These are phyloP conservation scores for Pseudogymnoascus sp. DNA, from an alignment of 2,329 filamentous ascomycete species.

Conservation along the genomic window DNA sequence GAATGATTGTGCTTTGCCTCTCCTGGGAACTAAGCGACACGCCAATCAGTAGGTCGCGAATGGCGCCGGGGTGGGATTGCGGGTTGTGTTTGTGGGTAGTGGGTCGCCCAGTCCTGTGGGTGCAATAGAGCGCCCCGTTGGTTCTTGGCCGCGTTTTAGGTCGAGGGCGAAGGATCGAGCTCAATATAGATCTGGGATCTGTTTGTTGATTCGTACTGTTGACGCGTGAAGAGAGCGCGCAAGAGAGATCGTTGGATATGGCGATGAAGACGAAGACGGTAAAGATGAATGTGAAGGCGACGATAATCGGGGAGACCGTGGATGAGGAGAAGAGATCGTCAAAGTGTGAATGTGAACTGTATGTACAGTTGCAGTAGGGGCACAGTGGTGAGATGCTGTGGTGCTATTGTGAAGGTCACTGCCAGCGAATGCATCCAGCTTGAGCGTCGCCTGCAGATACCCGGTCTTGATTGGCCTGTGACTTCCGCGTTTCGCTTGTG, in stretches of 20 bases:
- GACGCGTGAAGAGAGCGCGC: background rate
- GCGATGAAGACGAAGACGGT: background rate
- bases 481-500: background rate
- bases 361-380: background rate
- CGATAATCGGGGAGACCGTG: background rate
- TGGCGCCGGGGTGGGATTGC: background rate
- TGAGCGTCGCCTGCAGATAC: background rate
- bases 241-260: background rate
- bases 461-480: background rate
- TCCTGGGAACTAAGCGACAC: background rate
- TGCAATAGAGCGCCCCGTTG: slow-evolving; percentile 3
- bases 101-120: slow-evolving; percentile 2
- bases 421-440: background rate
- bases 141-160: slow-evolving; percentile 4
- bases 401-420: background rate
- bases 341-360: background rate
- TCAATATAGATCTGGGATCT: background rate
- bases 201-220: background rate
- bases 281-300: background rate
- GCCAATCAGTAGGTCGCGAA: background rate
- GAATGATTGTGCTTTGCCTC: background rate
- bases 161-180: background rate
- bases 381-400: background rate
- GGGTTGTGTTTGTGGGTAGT: background rate
- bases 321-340: slow-evolving; percentile 1